Evolutionary conservation across 2,329 filamentous ascomycete genomes (phyloP).

Genomic region (Fusarium luffae): DNA sequence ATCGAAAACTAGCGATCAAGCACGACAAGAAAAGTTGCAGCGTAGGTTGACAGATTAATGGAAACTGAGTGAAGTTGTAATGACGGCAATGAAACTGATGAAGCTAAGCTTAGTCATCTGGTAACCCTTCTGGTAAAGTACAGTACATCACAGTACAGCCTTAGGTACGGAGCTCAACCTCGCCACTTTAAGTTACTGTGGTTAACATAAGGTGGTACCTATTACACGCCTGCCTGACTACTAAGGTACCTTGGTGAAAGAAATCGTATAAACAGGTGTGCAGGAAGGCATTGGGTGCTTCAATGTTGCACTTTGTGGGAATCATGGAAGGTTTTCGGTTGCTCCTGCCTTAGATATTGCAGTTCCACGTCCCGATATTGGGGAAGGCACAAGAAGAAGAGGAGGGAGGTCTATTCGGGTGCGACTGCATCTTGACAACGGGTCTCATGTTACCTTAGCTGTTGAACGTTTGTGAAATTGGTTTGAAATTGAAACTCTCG

Average conservation of each 20-base stretch:
- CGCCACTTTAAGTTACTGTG: background rate
- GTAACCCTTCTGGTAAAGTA: background rate
- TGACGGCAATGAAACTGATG: constrained; percentile 27
- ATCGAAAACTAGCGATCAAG: background rate
- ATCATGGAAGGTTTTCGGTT: background rate
- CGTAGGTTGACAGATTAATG: background rate
- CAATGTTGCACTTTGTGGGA: background rate
- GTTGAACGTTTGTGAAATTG: constrained; percentile 8
- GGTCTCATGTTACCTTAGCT: background rate
- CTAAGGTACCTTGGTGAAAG: background rate
- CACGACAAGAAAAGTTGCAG: background rate
- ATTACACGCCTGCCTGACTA: background rate
- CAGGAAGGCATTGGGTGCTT: background rate
- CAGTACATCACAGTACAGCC: background rate
- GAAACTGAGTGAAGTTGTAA: constrained; percentile 2
- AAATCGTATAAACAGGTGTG: background rate
- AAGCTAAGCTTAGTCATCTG: constrained; percentile 34
- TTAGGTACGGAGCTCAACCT: background rate
- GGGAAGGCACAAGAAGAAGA: background rate
- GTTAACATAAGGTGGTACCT: background rate
- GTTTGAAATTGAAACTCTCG: constrained; percentile 28
- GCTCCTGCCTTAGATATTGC: background rate
- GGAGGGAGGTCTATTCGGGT: background rate
- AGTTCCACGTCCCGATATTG: background rate
- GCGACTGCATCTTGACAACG: constrained; percentile 15